Evolutionary conservation across 306 rosid genomes (phyloP), one percentile per base, ranked within the genome.

Genomic region (Corylus heterophylla): DNA sequence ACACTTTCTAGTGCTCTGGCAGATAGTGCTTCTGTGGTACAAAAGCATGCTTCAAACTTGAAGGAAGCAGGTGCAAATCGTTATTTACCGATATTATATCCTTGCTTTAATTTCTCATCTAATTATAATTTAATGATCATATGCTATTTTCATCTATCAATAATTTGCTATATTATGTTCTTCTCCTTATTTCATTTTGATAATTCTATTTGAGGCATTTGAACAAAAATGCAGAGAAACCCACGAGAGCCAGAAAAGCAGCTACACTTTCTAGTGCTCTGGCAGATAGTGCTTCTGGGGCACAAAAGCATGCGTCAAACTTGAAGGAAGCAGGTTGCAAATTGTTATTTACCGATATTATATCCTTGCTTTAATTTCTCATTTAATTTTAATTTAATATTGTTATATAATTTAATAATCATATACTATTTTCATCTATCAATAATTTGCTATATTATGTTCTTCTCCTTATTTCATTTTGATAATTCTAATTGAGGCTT

Each of bases 301-400:
- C 97, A 31, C 90, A 90, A 79, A 93, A 86, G 84, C 96, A 95
- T 66, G 80, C 86, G 78, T 79, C 89, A 76, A 85, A 78, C 73
- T 80, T 42, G 66, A 88, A 85, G 83, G 89, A 75, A 85, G 85
- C 62, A 88, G 98, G 98, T 94, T 73, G 70, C 18, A 35, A 75
- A 45, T 83, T 42, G 62, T 10, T 51, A 22, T 51, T 1, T 69
- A 13, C 64, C 58, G 58, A 42, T 82, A 61, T 55, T 71, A 16
- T 74, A 47, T 79, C 68, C 49, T 81, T 25, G 42, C 63, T 35
- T 78, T 70, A 78, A 14, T 63, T 44, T 64, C 56, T 29, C 49
- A 9, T 25, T 69, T 16, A 42, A 54, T 16, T 39, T 78, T 58
- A 29, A 20, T 77, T 75, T 48, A 8, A 7, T 75, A 20, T 29